phyloP scores from a whole-genome alignment of 1,284 basidiomycete genomes.

The Ganoderma resinaceum region DNA sequence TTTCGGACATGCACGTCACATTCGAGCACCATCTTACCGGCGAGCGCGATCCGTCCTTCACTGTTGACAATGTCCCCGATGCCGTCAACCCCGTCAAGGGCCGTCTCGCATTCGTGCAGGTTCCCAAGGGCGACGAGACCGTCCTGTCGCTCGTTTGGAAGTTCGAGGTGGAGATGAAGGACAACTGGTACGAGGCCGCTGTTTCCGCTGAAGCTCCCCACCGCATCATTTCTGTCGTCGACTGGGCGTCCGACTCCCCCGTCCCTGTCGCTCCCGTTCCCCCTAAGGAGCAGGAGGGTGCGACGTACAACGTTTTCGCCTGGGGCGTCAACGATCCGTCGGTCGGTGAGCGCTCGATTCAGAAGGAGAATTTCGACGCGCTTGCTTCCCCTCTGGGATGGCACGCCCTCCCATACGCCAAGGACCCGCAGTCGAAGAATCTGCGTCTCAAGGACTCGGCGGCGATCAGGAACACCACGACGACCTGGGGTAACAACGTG shows the following conservation, averaged over 20 bases:
- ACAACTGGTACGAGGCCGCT: slow-evolving; percentile 86
- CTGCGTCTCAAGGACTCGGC: slow-evolving; percentile 34
- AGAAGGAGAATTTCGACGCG: slow-evolving; percentile 71
- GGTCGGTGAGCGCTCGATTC: slow-evolving; percentile 61
- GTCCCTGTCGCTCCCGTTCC: slow-evolving; percentile 51
- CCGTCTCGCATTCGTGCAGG: slow-evolving; percentile 74
- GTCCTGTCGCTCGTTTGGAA: slow-evolving; percentile 76
- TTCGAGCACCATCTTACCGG: slow-evolving; percentile 59
- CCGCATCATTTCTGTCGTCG: slow-evolving; percentile 79
- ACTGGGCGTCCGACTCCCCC: slow-evolving; percentile 82
- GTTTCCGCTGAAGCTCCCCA: slow-evolving; percentile 70
- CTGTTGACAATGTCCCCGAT: slow-evolving; percentile 70
- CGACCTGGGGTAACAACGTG: slow-evolving; percentile 92
- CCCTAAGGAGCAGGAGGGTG: slow-evolving; percentile 45
- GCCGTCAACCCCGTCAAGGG: slow-evolving; percentile 78
- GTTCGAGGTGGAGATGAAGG: slow-evolving; percentile 87
- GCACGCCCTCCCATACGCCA: slow-evolving; percentile 74
- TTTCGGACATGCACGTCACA: slow-evolving; percentile 57
- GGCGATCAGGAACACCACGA: slow-evolving; percentile 72
- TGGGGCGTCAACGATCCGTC: slow-evolving; percentile 82
- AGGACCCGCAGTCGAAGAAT: slow-evolving; percentile 56
- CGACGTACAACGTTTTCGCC: slow-evolving; percentile 72
- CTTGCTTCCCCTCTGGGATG: slow-evolving; percentile 89
- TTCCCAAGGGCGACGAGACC: slow-evolving; percentile 62
- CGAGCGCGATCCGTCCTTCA: slow-evolving; percentile 46